phyloP scores from a whole-genome alignment of 495 filamentous ascomycete species.

The Patellaria atrata region DNA sequence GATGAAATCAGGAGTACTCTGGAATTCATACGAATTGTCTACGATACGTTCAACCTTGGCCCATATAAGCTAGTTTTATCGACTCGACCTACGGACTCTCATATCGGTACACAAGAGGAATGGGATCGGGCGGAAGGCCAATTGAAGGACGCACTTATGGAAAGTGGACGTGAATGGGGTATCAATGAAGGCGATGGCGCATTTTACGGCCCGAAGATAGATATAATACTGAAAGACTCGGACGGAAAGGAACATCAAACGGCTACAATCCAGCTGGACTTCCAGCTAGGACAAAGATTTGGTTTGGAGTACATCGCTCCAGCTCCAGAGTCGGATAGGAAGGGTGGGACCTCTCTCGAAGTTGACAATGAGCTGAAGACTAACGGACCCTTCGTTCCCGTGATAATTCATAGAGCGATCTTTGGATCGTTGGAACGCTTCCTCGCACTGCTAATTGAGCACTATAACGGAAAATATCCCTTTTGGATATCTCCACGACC shows the following conservation, averaged over 20 bases:
- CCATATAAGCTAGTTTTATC: conserved; percentile 66
- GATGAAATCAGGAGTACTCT: conserved; percentile 67
- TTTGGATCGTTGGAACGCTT: conserved; percentile 78
- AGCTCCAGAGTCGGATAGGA: conserved; percentile 39
- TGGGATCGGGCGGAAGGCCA: conserved; percentile 73
- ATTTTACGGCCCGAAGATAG: conserved; percentile 93
- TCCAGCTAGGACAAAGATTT: conserved; percentile 81
- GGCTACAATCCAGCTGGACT: conserved; percentile 85
- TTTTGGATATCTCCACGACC: conserved; percentile 87
- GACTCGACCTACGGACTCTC: conserved; percentile 61
- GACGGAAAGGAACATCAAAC: conserved; percentile 85
- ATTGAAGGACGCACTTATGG: conserved; percentile 52
- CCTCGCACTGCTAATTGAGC: conserved; percentile 76
- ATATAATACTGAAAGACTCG: conserved; percentile 68
- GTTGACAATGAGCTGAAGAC: conserved; percentile 24
- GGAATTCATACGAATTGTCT: conserved; percentile 66
- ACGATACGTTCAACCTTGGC: conserved; percentile 58
- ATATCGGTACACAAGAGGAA: conserved; percentile 62
- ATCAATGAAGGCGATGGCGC: conserved; percentile 75
- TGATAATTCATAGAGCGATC: conserved; percentile 79
- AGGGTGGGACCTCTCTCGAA: conserved; percentile 33
- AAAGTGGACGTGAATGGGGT: conserved; percentile 50
- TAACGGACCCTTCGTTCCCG: conserved; percentile 50
- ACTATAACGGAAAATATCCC: conserved; percentile 69
- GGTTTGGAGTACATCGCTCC: conserved; percentile 64